Evolutionary conservation across 1,284 basidiomycete species (phyloP).

Genomic region (Irpex rosettiformis): DNA sequence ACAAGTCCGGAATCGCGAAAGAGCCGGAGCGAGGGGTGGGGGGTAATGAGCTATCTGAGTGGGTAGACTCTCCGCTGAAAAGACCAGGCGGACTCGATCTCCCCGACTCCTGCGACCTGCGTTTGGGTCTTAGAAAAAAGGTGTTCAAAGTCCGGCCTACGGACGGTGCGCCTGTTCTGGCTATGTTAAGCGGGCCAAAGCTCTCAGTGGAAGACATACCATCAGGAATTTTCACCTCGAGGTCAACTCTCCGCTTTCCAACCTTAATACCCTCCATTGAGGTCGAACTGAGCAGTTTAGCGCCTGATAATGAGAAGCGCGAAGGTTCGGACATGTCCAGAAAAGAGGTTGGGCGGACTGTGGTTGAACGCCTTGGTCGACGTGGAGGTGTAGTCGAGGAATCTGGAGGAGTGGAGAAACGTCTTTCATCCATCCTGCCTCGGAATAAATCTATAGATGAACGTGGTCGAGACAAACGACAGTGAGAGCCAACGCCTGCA

Average conservation of each 20-base stretch:
- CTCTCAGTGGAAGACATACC: background rate
- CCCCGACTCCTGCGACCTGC: background rate
- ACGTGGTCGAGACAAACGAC: conserved; percentile 3
- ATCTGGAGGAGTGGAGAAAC: background rate
- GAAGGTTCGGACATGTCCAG: conserved; percentile 1
- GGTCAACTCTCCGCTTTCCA: background rate
- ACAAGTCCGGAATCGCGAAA: background rate
- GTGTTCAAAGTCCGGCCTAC: conserved; percentile 2
- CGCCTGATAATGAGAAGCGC: background rate
- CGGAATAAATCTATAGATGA: background rate
- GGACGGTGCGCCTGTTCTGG: background rate
- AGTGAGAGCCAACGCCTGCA: background rate
- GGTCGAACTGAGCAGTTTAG: background rate
- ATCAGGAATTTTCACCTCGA: background rate
- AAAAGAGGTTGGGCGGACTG: background rate
- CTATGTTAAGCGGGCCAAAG: background rate
- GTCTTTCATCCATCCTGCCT: background rate
- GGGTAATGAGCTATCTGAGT: conserved; percentile 5
- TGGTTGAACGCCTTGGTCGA: background rate
- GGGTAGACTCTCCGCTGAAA: conserved; percentile 2
- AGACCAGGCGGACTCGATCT: background rate
- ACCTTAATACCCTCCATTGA: background rate
- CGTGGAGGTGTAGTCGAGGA: background rate
- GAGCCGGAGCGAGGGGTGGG: background rate
- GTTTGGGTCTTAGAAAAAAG: background rate